phyloP scores from a whole-genome alignment of 352 stramenopile species.

The Pythium aristosporum region DNA sequence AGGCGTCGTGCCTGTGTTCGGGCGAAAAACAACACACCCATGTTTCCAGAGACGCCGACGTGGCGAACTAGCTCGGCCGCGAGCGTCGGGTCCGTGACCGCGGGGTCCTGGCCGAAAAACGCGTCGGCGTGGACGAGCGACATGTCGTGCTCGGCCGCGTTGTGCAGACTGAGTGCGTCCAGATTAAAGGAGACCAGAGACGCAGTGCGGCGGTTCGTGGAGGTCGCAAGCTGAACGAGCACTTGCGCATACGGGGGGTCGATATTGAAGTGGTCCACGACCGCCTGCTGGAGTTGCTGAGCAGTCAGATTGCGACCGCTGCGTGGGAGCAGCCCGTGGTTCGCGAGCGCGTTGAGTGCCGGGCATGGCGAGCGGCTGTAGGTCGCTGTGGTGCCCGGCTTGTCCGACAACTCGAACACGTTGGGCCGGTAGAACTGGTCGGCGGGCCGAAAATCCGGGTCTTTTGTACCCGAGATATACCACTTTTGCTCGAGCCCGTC shows the following conservation, averaged over 20 bases:
- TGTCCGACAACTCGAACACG: conserved; percentile 27
- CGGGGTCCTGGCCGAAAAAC: conserved; percentile 38
- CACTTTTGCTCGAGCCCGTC: conserved; percentile 11
- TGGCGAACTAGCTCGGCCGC: conserved; percentile 32
- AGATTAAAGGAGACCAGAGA: conserved; percentile 23
- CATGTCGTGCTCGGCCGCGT: conserved; percentile 44
- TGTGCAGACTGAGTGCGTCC: conserved; percentile 36
- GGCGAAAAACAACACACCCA: conserved; percentile 17
- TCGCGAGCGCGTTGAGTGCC: conserved; percentile 46
- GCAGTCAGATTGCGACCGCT: conserved; percentile 34
- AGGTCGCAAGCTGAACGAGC: background rate
- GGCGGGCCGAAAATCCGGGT: conserved; percentile 3
- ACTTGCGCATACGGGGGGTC: conserved; percentile 11
- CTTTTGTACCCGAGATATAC: conserved; percentile 14
- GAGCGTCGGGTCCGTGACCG: conserved; percentile 29
- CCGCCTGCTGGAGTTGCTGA: conserved; percentile 23
- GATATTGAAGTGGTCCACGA: conserved; percentile 40
- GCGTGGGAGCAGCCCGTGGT: conserved; percentile 45
- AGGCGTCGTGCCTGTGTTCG: conserved; percentile 9
- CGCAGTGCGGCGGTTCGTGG: background rate
- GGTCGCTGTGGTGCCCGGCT: conserved; percentile 20
- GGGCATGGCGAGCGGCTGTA: conserved; percentile 45
- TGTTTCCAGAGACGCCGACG: background rate
- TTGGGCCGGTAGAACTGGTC: conserved; percentile 25
- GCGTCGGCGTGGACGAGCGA: conserved; percentile 45